Conservation (phyloP, 257 asterid genomes). For the Scutellaria barbata region DNA sequence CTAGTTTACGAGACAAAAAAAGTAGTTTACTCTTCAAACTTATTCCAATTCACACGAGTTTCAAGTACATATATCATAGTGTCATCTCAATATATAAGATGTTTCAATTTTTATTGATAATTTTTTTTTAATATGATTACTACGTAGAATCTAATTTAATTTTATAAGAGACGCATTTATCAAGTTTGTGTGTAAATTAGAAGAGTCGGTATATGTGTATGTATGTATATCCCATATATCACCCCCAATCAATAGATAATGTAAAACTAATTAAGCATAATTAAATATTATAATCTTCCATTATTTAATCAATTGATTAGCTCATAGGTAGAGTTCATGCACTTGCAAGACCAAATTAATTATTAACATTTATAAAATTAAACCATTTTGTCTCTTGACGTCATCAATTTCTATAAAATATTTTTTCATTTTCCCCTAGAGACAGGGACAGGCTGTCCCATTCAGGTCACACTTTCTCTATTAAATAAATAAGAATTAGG, state of each 20-base stretch:
- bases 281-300: not conserved
- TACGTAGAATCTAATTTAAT: no score
- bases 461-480: conserved; percentile 7
- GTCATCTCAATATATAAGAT: no score
- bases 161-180: no score
- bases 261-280: conserved; percentile 7
- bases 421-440: not conserved
- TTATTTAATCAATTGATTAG: conserved; percentile 26
- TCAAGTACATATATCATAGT: no score
- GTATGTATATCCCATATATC: not conserved
- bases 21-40: no score
- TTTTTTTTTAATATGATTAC: no score
- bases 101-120: no score
- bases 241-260: conserved; percentile 21
- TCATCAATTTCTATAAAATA: conserved; percentile 9
- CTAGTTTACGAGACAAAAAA: no score
- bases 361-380: conserved; percentile 16
- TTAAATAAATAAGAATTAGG: conserved; percentile 23
- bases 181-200: no score
- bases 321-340: conserved; percentile 26
- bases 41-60: no score
- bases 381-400: conserved; percentile 28
- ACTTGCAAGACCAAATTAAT: conserved; percentile 21
- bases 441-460: conserved; percentile 14
- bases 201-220: no score